These are phyloP conservation scores for Boletus mariae DNA, from an alignment of 1,284 basidiomycete genomes.

Conservation along the genomic window DNA sequence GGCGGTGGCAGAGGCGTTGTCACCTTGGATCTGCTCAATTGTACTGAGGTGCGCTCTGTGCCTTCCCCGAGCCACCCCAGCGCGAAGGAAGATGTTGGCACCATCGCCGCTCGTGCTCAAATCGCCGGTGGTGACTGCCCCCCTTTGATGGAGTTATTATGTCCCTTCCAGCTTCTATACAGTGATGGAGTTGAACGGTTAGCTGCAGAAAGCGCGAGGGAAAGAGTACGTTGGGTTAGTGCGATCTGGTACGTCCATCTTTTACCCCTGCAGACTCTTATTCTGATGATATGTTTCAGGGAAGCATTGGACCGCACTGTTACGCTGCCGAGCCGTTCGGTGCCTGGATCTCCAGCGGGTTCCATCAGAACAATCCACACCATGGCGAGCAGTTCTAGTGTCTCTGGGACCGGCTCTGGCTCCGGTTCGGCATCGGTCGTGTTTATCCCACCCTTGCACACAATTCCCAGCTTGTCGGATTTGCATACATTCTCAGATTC, in stretches of 20 bases:
- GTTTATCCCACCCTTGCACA: conserved; percentile 65
- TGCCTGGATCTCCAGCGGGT: conserved; percentile 62
- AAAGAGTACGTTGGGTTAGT: conserved; percentile 85
- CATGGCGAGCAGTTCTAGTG: conserved; percentile 38
- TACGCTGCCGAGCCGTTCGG: conserved; percentile 48
- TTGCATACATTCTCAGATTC: conserved; percentile 42
- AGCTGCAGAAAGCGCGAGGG: conserved; percentile 77
- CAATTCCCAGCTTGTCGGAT: conserved; percentile 65
- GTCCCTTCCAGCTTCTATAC: conserved; percentile 86
- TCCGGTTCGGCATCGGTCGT: conserved; percentile 60
- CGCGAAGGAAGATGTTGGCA: conserved; percentile 80
- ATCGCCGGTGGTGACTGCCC: conserved; percentile 44
- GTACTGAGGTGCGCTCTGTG: conserved; percentile 75
- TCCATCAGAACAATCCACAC: conserved; percentile 70
- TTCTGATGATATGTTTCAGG: conserved; percentile 41
- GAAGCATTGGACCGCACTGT: conserved; percentile 57
- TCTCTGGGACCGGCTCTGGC: conserved; percentile 29
- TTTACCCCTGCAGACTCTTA: neutral
- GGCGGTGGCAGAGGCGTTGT: conserved; percentile 77
- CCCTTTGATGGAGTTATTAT: conserved; percentile 62
- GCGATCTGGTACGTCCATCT: conserved; percentile 67
- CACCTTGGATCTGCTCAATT: conserved; percentile 79
- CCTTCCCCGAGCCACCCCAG: conserved; percentile 74
- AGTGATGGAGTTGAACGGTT: conserved; percentile 82
- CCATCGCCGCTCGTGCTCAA: conserved; percentile 68